Base-by-base conservation (phyloP, 768 basidiomycete species). In the Coprinellus aureogranulatus region DNA sequence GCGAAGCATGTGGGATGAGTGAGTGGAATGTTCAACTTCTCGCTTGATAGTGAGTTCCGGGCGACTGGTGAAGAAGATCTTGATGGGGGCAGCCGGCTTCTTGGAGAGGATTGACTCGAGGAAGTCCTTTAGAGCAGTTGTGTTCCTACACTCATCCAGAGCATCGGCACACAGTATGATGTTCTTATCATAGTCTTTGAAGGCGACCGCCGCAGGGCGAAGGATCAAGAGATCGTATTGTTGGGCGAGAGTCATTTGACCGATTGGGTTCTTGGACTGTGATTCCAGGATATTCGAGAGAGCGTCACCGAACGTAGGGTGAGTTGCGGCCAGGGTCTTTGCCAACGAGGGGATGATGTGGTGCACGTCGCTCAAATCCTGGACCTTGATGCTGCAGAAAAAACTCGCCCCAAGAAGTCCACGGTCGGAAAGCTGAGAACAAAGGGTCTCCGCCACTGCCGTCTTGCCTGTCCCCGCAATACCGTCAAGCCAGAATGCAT, bases 31-130 rank as follows among this genome's bases (percentile, higher is more conserved):
- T 25, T 41, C 42, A 30, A 59, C 60, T 5, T 45, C 45, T 20
- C 37, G 30, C 20, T 47, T 54, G 20, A 67, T 23, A 40, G 59
- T 12, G 28, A 51, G 46, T 41, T 67, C 60, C 28, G 61, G 54
- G 26, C 65, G 62, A 41, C 65, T 66, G 25, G 65, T 66, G 2
- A 65, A 53, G 40, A 66, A 59, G 53, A 68, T 63, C 54, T 64
- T 63, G 46, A 68, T 51, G 5, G 61, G 62, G 23, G 39, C 18
- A 30, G 61, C 26, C 31, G 56, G 20, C 10, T 39, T 9, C 34
- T 59, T 25, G 4, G 57, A 27, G 42, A 65, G 47, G 16, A 55
- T 27, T 20, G 49, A 40, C 12, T 59, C 42, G 25, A 68, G 40
- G 4, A 67, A 55, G 57, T 62, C 55, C n/a, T 2, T n/a, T 2